phyloP scores from a whole-genome alignment of 208 protist species.

The Trypanosoma lewisi region DNA sequence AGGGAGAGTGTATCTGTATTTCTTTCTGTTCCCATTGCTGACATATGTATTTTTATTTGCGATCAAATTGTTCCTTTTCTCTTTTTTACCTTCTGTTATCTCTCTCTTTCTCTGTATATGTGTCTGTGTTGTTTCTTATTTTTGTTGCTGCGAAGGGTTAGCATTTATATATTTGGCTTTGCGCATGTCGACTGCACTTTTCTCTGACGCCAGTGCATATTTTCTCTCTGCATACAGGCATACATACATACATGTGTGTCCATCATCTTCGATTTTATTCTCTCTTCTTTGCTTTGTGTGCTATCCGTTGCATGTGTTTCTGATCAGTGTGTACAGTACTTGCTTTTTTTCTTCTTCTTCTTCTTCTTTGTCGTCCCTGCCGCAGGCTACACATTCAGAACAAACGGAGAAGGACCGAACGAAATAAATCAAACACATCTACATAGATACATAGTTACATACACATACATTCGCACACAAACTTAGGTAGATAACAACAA shows the following conservation, averaged over 20 bases:
- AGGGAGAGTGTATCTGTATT: background rate
- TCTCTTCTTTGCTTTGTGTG: slow-evolving; percentile 1
- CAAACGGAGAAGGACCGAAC: background rate
- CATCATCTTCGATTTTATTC: background rate
- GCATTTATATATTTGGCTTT: slow-evolving; percentile 2
- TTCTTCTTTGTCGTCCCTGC: background rate
- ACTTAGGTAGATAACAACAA: no score
- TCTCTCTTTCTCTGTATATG: background rate
- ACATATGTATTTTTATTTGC: background rate
- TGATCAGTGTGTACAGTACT: background rate
- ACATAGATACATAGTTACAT: no score
- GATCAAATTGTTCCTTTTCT: background rate
- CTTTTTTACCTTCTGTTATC: background rate
- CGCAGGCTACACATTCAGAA: background rate
- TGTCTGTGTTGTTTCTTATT: no score
- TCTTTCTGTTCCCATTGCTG: background rate
- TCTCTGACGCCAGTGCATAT: background rate
- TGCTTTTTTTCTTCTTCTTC: background rate
- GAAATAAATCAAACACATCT: background rate
- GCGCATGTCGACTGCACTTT: background rate
- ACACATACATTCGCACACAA: no score
- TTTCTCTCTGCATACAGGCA: background rate
- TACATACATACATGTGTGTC: background rate
- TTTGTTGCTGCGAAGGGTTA: no score
- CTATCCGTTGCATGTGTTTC: background rate